Evolutionary conservation across 2,329 filamentous ascomycete genomes (phyloP).

Genomic region (Graphiopsis chlorocephala): DNA sequence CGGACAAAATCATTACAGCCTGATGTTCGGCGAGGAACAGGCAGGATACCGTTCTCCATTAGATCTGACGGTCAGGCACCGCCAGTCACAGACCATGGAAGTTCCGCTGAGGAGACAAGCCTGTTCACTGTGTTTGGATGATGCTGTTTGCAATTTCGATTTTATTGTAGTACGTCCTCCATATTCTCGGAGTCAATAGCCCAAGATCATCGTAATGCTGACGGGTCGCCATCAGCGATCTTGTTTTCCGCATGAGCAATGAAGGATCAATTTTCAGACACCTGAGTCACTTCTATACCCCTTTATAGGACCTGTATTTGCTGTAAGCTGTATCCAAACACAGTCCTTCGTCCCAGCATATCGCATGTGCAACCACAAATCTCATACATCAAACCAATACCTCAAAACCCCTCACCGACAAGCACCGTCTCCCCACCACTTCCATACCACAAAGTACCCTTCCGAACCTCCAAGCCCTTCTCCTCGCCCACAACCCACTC

Average conservation of each 20-base stretch:
- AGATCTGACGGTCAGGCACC: background rate
- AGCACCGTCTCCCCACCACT: conserved; percentile 70
- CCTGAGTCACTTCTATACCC: background rate
- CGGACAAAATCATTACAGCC: background rate
- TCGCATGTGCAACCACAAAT: conserved; percentile 1
- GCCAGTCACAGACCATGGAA: background rate
- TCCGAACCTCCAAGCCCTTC: conserved; percentile 71
- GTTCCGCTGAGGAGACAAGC: too few species aligned
- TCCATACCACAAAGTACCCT: conserved; percentile 80
- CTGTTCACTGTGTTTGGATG: background rate
- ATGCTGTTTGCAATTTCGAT: conserved; percentile 14
- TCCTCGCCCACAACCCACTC: conserved; percentile 90
- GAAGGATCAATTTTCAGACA: background rate
- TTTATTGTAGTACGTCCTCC: conserved; percentile 13
- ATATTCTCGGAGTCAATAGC: background rate
- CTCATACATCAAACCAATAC: background rate
- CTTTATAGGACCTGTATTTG: background rate
- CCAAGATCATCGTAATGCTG: too few species aligned
- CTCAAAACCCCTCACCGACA: conserved; percentile 51
- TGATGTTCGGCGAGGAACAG: background rate
- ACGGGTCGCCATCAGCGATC: background rate
- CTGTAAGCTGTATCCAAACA: background rate
- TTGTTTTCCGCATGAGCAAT: background rate
- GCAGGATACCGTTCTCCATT: background rate
- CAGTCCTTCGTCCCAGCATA: conserved; percentile 2